These are phyloP conservation scores for Hibiscus syriacus DNA, from an alignment of 345 rosid species.

Conservation along the genomic window DNA sequence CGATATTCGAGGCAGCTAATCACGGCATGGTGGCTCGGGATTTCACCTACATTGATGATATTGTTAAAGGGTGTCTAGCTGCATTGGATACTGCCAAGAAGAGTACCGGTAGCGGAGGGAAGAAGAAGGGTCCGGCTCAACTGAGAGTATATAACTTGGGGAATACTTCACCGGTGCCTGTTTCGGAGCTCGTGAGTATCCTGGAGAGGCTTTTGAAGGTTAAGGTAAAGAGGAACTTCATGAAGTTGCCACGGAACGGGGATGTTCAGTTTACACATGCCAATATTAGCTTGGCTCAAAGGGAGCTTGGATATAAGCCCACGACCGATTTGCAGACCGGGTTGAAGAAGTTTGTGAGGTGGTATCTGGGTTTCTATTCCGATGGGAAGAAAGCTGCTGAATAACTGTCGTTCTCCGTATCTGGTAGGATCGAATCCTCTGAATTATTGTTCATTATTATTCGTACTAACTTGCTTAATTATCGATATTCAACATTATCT, in stretches of 20 bases:
- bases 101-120: constrained; percentile 72
- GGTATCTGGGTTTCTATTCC: not conserved
- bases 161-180: not conserved
- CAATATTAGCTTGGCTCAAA: constrained; percentile 71
- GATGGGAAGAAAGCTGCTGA: not conserved
- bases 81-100: constrained; percentile 84
- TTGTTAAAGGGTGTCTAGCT: constrained; percentile 81
- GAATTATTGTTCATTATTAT: not conserved
- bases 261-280: constrained; percentile 22
- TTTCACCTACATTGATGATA: constrained; percentile 91
- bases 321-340: constrained; percentile 26
- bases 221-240: not conserved
- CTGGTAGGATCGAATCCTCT: not conserved
- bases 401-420: not conserved
- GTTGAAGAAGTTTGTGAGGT: not conserved
- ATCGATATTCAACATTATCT: not conserved
- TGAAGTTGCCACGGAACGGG: not conserved
- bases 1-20: constrained; percentile 60
- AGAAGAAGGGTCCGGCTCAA: not conserved
- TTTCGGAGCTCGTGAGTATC: not conserved
- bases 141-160: not conserved
- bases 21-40: constrained; percentile 83
- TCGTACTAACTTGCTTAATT: not conserved
- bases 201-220: not conserved
- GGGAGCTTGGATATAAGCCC: constrained; percentile 77